Evolutionary conservation across 495 filamentous ascomycete genomes (phyloP).

Genomic region (Terfezia claveryi): DNA sequence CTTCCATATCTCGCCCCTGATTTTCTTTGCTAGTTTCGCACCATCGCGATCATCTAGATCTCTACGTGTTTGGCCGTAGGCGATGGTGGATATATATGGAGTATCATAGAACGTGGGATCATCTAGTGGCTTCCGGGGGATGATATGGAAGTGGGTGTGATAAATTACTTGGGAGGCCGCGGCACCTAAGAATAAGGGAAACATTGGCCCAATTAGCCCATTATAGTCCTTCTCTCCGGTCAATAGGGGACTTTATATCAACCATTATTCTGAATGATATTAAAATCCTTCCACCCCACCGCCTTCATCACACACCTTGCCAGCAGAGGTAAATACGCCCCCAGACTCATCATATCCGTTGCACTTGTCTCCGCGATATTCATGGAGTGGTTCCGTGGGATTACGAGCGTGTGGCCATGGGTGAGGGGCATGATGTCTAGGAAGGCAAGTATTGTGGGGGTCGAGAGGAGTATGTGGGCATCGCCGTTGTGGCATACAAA

Average conservation of each 20-base stretch:
- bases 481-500: constrained; percentile 16
- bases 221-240: neutral
- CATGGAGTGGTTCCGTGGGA: constrained; percentile 44
- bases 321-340: constrained; percentile 10
- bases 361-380: constrained; percentile 40
- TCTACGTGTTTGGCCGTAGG: too few species aligned
- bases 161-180: constrained; percentile 75
- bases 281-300: constrained; percentile 58
- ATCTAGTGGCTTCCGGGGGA: constrained; percentile 32
- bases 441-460: constrained; percentile 53
- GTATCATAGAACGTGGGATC: too few species aligned
- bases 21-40: too few species aligned
- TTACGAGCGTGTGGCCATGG: constrained; percentile 54
- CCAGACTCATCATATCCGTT: constrained; percentile 29
- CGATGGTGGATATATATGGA: too few species aligned
- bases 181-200: constrained; percentile 24
- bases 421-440: constrained; percentile 77
- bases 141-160: constrained; percentile 84
- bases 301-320: neutral
- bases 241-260: neutral
- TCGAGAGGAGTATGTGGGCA: constrained; percentile 52
- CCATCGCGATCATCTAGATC: too few species aligned
- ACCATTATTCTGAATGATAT: constrained; percentile 84
- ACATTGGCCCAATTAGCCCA: too few species aligned
- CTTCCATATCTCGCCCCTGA: too few species aligned